These are phyloP conservation scores for Xylaria intraflava DNA, from an alignment of 495 filamentous ascomycete genomes.

Conservation along the genomic window DNA sequence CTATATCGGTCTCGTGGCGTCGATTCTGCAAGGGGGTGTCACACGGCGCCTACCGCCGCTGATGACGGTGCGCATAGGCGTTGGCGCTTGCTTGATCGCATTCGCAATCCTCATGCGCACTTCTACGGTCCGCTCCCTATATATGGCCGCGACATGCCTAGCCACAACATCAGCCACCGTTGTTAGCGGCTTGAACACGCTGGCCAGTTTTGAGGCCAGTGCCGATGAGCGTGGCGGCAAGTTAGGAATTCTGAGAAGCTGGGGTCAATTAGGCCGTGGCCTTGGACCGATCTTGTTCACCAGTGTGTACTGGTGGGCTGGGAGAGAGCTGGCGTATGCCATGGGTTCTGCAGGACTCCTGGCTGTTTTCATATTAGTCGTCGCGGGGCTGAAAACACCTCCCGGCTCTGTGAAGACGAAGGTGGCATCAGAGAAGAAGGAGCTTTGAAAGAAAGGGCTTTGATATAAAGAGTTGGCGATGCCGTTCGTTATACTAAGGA, in stretches of 20 bases:
- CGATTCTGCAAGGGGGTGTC: conserved; percentile 78
- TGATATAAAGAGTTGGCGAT: too few relatives aligned
- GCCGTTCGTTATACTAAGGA: background rate
- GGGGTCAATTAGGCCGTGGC: conserved; percentile 79
- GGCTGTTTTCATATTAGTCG: conserved; percentile 61
- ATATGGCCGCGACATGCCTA: conserved; percentile 71
- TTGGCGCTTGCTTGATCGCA: conserved; percentile 65
- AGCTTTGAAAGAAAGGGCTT: conserved; percentile 22
- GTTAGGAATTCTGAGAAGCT: conserved; percentile 74
- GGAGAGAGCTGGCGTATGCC: conserved; percentile 74
- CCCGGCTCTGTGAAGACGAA: conserved; percentile 29
- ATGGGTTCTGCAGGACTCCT: conserved; percentile 75
- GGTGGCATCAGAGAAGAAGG: conserved; percentile 26
- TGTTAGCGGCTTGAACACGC: conserved; percentile 84
- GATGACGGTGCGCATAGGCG: conserved; percentile 67
- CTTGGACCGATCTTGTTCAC: conserved; percentile 86
- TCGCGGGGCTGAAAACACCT: conserved; percentile 56
- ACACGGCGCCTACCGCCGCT: conserved; percentile 77
- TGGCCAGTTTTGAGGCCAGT: conserved; percentile 81
- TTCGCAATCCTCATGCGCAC: conserved; percentile 76
- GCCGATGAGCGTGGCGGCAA: conserved; percentile 78
- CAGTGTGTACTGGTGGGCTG: conserved; percentile 98
- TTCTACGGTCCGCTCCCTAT: conserved; percentile 58
- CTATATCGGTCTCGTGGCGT: conserved; percentile 87
- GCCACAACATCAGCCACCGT: conserved; percentile 89